Evolutionary conservation across 176 grass and related monocot genomes (phyloP).

Genomic region (Elymus sibiricus): DNA sequence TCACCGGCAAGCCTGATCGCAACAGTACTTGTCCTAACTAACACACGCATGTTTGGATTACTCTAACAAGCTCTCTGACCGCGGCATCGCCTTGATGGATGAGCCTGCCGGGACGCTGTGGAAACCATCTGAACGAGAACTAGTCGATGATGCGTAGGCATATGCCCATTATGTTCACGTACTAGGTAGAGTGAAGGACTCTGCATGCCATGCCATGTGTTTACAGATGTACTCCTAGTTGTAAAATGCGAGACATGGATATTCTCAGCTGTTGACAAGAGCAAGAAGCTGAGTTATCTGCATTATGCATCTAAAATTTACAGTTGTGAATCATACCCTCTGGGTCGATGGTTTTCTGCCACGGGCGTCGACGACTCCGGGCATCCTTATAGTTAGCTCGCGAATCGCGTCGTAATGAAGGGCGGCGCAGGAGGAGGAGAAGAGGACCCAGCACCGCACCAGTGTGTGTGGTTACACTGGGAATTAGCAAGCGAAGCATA

Average conservation of each 20-base stretch:
- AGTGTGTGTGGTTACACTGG: not conserved
- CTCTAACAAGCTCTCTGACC: constrained; percentile 28
- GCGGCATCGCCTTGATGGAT: constrained; percentile 59
- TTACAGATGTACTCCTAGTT: no score
- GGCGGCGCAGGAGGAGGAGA: not conserved
- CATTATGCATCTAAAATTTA: not conserved
- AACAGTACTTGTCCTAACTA: no score
- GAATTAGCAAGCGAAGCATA: not conserved
- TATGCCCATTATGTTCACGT: no score
- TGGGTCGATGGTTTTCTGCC: not conserved
- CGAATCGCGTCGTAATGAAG: not conserved
- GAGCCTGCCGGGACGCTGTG: constrained; percentile 42
- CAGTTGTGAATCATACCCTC: not conserved
- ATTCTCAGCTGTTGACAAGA: no score
- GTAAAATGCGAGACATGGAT: no score
- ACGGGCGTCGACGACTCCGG: no score
- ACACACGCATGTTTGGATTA: no score
- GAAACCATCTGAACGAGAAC: constrained; percentile 48
- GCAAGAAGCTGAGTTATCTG: not conserved
- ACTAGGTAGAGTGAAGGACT: not conserved
- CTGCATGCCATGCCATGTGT: no score
- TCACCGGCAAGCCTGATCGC: no score
- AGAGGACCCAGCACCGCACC: not conserved
- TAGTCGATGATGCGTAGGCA: no score
- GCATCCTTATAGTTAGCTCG: not conserved